Conservation (phyloP, 495 filamentous ascomycete species). For the Penicillium angulare region DNA sequence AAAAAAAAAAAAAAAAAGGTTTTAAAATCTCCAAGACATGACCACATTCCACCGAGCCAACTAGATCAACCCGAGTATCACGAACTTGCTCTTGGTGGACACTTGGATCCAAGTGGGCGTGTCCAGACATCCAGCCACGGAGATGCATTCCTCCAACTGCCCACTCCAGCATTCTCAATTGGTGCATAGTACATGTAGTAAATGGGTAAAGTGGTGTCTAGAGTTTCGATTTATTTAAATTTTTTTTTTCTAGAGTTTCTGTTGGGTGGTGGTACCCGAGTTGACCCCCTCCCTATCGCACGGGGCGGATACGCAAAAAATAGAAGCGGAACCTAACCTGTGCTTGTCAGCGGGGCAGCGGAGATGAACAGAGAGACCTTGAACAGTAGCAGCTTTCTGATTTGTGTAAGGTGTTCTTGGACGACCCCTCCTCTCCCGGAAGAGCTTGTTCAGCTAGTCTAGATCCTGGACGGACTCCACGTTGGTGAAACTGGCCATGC, state of each 20-base stretch:
- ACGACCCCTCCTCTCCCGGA: background rate
- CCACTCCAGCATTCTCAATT: conserved; percentile 13
- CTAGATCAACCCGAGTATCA: background rate
- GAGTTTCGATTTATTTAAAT: too few relatives aligned
- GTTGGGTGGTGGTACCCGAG: background rate
- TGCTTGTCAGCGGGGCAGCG: conserved; percentile 19
- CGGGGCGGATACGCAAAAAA: conserved; percentile 12
- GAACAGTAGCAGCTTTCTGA: conserved; percentile 11
- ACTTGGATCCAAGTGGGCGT: conserved; percentile 7
- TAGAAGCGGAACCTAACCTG: conserved; percentile 20
- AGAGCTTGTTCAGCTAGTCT: background rate
- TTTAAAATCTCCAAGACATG: background rate
- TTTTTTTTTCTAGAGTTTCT: background rate
- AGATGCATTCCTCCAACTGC: conserved; percentile 13
- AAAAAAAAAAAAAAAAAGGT: background rate
- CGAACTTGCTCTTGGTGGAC: conserved; percentile 10
- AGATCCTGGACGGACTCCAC: background rate
- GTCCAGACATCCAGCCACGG: conserved; percentile 25
- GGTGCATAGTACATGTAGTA: conserved; percentile 3
- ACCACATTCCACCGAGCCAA: background rate
- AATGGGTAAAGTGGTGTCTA: background rate
- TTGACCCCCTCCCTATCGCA: too few relatives aligned
- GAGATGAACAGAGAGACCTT: conserved; percentile 6
- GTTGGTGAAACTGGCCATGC: background rate
- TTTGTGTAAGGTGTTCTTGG: conserved; percentile 4